A percentile compares a stretch with the other conserved stretches of the same genome.
Conservation (phyloP, 305 asterid genomes). For the Lippia alba region DNA sequence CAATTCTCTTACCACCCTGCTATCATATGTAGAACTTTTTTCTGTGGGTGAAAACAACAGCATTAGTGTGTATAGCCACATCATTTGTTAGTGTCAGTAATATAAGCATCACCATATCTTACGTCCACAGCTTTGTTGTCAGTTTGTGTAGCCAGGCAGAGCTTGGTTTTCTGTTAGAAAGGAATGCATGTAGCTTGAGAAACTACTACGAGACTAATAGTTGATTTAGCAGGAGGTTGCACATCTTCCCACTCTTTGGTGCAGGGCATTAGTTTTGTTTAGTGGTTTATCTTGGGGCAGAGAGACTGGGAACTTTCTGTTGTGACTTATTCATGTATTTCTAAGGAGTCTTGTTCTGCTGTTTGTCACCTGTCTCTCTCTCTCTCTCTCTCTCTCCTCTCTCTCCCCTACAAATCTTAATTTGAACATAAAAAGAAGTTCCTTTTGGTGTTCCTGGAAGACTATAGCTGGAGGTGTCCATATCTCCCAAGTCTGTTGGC, state of each 20-base stretch:
- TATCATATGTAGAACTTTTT: slow-evolving; percentile 2
- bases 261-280: not conserved
- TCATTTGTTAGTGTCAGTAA: not conserved
- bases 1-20: slow-evolving; percentile 19
- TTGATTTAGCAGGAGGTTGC: not conserved
- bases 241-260: not conserved
- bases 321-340: too few relatives aligned
- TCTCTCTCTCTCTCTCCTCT: too few relatives aligned
- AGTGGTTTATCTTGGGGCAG: not conserved
- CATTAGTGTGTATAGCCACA: too few relatives aligned
- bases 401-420: not conserved
- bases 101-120: not conserved
- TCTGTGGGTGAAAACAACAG: slow-evolving; percentile 8
- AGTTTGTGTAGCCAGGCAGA: not conserved
- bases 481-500: not conserved
- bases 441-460: slow-evolving; percentile 5
- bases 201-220: not conserved
- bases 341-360: not conserved
- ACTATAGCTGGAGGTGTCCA: not conserved
- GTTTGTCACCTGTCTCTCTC: too few relatives aligned
- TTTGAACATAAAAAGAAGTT: not conserved
- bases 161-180: not conserved
- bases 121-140: not conserved
- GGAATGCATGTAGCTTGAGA: not conserved
- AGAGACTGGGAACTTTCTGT: too few relatives aligned